Conservation (phyloP, 192 early-diverging fungal species). For the Hyaloraphidium curvatum region DNA sequence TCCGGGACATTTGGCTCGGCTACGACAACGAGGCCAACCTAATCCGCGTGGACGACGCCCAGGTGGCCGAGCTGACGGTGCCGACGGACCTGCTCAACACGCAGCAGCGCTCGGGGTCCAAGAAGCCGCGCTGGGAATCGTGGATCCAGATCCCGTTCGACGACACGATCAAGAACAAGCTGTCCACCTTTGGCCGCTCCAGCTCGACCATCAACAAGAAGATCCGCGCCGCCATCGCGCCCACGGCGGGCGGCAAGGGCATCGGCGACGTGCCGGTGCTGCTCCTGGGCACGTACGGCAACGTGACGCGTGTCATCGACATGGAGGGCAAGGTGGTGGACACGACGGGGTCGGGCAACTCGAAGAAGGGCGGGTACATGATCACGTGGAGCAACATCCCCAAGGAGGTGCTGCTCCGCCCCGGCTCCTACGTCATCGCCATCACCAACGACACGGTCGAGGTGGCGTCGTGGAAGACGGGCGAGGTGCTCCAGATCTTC, state of each 20-base stretch:
- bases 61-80: conserved; percentile 32
- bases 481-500: conserved; percentile 7
- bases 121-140: conserved; percentile 23
- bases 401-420: not conserved
- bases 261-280: not conserved
- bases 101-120: conserved; percentile 9
- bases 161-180: conserved; percentile 11
- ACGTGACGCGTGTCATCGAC: conserved; percentile 7
- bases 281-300: conserved; percentile 5
- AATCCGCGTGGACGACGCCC: conserved; percentile 23
- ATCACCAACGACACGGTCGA: conserved; percentile 8
- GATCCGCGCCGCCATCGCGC: conserved; percentile 22
- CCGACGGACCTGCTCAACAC: conserved; percentile 21
- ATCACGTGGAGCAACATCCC: conserved; percentile 4
- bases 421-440: conserved; percentile 5
- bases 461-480: conserved; percentile 7
- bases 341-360: not conserved
- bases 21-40: conserved; percentile 34
- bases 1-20: conserved; percentile 30
- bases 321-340: conserved; percentile 3
- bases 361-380: not conserved
- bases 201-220: conserved; percentile 31
- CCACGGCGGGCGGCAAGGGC: conserved; percentile 2
- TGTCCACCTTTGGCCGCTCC: conserved; percentile 3
- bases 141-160: conserved; percentile 39